Conservation (phyloP, 129 eudicot genomes). For the Lactuca saligna region DNA sequence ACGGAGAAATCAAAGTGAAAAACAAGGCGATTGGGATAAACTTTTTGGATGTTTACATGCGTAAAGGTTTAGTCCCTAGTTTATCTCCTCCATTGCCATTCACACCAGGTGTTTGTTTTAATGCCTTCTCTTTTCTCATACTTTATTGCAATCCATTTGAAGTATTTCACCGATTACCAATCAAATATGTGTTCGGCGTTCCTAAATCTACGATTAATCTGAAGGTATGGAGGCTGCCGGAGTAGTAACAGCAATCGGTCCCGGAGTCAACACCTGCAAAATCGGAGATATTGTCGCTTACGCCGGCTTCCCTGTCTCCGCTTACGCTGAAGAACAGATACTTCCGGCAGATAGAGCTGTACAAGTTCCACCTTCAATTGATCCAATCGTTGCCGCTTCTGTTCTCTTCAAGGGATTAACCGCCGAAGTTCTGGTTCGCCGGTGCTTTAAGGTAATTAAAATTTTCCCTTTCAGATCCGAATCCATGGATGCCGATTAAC, state of each 20-base stretch:
- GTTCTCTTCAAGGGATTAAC: slow-evolving; percentile 58
- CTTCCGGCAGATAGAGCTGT: slow-evolving; percentile 56
- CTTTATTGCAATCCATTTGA: not conserved
- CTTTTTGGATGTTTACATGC: slow-evolving; percentile 44
- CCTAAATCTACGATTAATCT: not conserved
- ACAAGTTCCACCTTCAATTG: slow-evolving; percentile 42
- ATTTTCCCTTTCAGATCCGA: not conserved
- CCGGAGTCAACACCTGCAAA: slow-evolving; percentile 36
- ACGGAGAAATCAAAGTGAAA: slow-evolving; percentile 47
- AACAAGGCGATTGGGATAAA: slow-evolving; percentile 55
- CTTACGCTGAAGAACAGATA: slow-evolving; percentile 42
- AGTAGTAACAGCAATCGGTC: slow-evolving; percentile 50
- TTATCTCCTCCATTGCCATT: slow-evolving; percentile 39
- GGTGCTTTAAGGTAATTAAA: slow-evolving; percentile 38
- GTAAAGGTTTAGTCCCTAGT: slow-evolving; percentile 25
- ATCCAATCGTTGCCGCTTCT: slow-evolving; percentile 51
- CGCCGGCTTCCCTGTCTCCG: not conserved
- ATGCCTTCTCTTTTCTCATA: not conserved
- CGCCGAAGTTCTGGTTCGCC: slow-evolving; percentile 41
- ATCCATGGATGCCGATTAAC: not conserved
- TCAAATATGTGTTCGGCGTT: not conserved
- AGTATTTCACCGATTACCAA: not conserved
- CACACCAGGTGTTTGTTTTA: slow-evolving; percentile 40
- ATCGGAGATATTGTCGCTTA: slow-evolving; percentile 38
- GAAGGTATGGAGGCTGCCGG: slow-evolving; percentile 49